These are phyloP conservation scores for Nigrospora oryzae DNA, from an alignment of 2,329 filamentous ascomycete species.

Conservation along the genomic window DNA sequence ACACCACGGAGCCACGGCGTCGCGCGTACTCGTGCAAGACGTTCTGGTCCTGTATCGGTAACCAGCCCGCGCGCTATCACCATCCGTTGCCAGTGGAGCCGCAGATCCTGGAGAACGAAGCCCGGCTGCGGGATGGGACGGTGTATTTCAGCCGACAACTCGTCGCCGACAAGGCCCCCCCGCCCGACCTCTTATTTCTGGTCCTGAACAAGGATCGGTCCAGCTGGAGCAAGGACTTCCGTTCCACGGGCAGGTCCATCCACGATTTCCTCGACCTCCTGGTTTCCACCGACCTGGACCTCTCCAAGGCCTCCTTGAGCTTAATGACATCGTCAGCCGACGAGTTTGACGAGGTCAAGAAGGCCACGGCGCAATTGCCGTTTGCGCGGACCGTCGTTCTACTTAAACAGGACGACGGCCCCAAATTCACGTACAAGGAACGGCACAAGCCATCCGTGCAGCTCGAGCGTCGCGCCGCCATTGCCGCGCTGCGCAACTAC, in stretches of 20 bases:
- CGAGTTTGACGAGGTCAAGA: slow-evolving; percentile 14
- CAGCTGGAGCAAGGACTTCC: slow-evolving; percentile 18
- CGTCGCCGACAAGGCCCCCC: slow-evolving; percentile 4
- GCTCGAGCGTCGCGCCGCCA: slow-evolving; percentile 13
- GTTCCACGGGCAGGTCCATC: slow-evolving; percentile 16
- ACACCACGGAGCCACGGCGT: slow-evolving; percentile 14
- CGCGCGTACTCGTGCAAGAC: slow-evolving; percentile 19
- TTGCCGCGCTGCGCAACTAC: slow-evolving; percentile 22
- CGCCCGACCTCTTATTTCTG: slow-evolving; percentile 14
- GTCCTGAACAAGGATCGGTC: slow-evolving; percentile 15
- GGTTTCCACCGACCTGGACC: slow-evolving; percentile 14
- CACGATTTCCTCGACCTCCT: slow-evolving; percentile 19
- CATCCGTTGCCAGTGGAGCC: slow-evolving; percentile 11
- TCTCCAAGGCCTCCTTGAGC: slow-evolving; percentile 14
- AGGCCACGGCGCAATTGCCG: slow-evolving; percentile 11
- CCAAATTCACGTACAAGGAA: slow-evolving; percentile 10
- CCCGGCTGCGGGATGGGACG: slow-evolving; percentile 14
- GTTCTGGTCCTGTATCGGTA: slow-evolving; percentile 12
- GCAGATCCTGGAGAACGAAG: slow-evolving; percentile 9
- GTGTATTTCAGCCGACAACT: slow-evolving; percentile 13
- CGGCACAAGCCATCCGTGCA: slow-evolving; percentile 14
- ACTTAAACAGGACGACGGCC: slow-evolving; percentile 10
- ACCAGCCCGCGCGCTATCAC: slow-evolving; percentile 11
- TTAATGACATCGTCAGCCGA: slow-evolving; percentile 16
- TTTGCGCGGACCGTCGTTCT: slow-evolving; percentile 16